Evolutionary conservation across 306 rosid species (phyloP).

Genomic region (Potentilla sterilis): DNA sequence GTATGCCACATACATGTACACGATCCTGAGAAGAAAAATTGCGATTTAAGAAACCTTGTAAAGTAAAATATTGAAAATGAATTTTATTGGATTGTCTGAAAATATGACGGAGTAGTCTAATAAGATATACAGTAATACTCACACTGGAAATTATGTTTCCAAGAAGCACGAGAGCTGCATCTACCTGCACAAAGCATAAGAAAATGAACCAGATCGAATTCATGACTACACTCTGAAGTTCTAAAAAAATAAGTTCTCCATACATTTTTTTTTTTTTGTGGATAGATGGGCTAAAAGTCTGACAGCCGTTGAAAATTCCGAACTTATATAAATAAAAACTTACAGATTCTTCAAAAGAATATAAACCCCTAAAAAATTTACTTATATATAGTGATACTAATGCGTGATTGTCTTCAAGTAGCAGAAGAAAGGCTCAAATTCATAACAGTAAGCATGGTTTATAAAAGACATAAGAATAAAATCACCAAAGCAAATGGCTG

Average conservation of each 20-base stretch:
- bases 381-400: not conserved
- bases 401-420: not conserved
- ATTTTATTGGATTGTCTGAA: not conserved
- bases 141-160: conserved; percentile 77
- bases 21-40: conserved; percentile 58
- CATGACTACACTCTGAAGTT: not conserved
- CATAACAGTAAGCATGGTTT: not conserved
- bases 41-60: conserved; percentile 21
- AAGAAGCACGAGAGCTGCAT: conserved; percentile 76
- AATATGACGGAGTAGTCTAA: not conserved
- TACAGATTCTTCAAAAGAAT: not conserved
- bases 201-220: conserved; percentile 24
- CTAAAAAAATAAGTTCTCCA: not conserved
- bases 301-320: not conserved
- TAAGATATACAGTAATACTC: conserved; percentile 38
- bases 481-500: not conserved
- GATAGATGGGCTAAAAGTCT: too few relatives aligned
- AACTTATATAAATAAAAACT: not conserved
- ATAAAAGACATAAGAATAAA: not conserved
- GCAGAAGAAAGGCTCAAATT: not conserved
- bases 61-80: not conserved
- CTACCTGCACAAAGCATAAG: conserved; percentile 56
- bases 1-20: conserved; percentile 50
- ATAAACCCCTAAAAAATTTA: not conserved
- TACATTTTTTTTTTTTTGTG: too few relatives aligned